These are phyloP conservation scores for Pythium sp. DNA, from an alignment of 352 stramenopile genomes.

Conservation along the genomic window DNA sequence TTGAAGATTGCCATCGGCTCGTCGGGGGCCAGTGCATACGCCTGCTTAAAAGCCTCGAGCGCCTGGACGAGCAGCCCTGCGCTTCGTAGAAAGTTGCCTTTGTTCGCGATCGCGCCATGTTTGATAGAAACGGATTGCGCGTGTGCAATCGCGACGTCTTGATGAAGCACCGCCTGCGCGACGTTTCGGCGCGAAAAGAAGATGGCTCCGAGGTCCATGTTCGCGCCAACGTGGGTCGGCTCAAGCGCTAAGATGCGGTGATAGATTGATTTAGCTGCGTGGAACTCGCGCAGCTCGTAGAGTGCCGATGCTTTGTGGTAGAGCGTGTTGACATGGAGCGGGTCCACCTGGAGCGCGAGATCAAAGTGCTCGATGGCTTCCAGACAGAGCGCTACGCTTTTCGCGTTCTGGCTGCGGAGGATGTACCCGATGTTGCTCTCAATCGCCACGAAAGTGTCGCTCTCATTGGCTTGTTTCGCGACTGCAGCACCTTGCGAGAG, in stretches of 20 bases:
- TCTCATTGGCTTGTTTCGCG: slow-evolving; percentile 32
- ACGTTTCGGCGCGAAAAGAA: slow-evolving; percentile 29
- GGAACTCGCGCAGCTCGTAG: slow-evolving; percentile 29
- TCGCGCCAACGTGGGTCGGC: slow-evolving; percentile 36
- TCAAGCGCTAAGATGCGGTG: slow-evolving; percentile 39
- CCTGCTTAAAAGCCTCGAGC: slow-evolving; percentile 39
- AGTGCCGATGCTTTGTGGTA: slow-evolving; percentile 77
- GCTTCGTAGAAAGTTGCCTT: slow-evolving; percentile 66
- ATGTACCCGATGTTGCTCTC: slow-evolving; percentile 79
- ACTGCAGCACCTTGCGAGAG: slow-evolving; percentile 39
- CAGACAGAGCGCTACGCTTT: slow-evolving; percentile 36
- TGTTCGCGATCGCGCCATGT: slow-evolving; percentile 62
- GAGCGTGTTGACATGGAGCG: slow-evolving; percentile 42
- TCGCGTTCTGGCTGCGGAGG: slow-evolving; percentile 25
- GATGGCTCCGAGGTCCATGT: slow-evolving; percentile 32
- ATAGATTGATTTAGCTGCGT: slow-evolving; percentile 38
- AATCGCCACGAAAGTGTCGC: slow-evolving; percentile 39
- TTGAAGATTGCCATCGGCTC: slow-evolving; percentile 45
- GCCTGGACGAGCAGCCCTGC: slow-evolving; percentile 32
- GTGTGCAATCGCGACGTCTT: slow-evolving; percentile 37
- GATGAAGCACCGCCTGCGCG: slow-evolving; percentile 35
- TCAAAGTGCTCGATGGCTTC: slow-evolving; percentile 66
- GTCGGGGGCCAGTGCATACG: slow-evolving; percentile 15
- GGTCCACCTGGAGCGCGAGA: slow-evolving; percentile 30
- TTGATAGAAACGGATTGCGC: slow-evolving; percentile 12